Base-by-base conservation (phyloP, 495 filamentous ascomycete genomes). In the Lindgomyces ingoldianus region DNA sequence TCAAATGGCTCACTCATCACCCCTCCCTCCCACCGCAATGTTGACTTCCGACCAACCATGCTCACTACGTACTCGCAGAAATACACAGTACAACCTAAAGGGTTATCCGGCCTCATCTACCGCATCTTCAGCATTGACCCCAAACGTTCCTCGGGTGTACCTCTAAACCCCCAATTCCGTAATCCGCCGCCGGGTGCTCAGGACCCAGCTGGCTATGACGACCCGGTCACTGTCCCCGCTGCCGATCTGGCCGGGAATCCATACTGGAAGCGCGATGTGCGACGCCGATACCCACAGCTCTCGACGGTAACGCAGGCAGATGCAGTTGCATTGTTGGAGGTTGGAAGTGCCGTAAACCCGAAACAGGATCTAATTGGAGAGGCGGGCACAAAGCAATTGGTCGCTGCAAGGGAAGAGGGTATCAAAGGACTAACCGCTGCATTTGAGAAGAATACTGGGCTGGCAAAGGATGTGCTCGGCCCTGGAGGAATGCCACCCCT, bases 191-290 rank as follows among this genome's bases (percentile, higher is more conserved):
- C 95, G 6, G 94, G 91, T 65, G 81, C 83, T 64, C 80, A 87
- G 73, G 87, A 91, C 69, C 92, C 95, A 25, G 72, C 83, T 22
- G 74, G 75, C 26, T 98, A 96, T 78, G 86, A 90, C 74, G 95
- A 98, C 73, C 92, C 92, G 16, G 90, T 95, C 50, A 97, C 93
- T 12, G 33, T 89, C 0, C 94, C 95, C n/a, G 90, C 94, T 1
- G 92, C 85, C 57, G 94, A 99, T 76, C 85, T 98, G 65, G 94
- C 94, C 69, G 94, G 96, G 73, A 98, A 98, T 77, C 85, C 94
- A 41, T 98, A 98, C 84, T 98, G 91, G 90, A 95, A 95, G 80
- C 91, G 94, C 58, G 94, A 98, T 70, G 76, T 80, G 54, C 89
- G 94, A 50, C 86, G 95, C 70, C 84, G 81, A 71, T 98, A 98